These are phyloP conservation scores for Aquilaria malaccensis DNA, from an alignment of 345 rosid genomes.

Conservation along the genomic window DNA sequence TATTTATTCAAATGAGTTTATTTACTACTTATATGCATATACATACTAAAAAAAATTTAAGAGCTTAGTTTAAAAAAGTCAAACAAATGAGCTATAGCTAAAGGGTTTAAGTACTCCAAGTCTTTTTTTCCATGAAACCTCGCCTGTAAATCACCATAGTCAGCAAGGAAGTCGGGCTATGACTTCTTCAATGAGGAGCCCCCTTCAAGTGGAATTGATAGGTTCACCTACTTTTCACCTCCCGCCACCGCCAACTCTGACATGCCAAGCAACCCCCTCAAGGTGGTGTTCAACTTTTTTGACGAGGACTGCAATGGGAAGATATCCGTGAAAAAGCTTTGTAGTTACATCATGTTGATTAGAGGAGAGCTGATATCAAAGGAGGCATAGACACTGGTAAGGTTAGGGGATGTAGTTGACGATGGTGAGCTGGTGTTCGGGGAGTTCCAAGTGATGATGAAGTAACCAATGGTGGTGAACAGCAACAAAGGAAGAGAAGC, in stretches of 20 bases:
- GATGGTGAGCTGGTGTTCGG: slow-evolving; percentile 37
- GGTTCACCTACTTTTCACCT: background rate
- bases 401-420: slow-evolving; percentile 30
- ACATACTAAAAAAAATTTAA: too few relatives aligned
- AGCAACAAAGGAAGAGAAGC: too few relatives aligned
- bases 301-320: slow-evolving; percentile 42
- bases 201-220: background rate
- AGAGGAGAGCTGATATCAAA: slow-evolving; percentile 32
- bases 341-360: slow-evolving; percentile 22
- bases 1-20: too few relatives aligned
- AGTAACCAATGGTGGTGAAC: background rate
- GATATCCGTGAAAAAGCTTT: slow-evolving; percentile 35
- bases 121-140: too few relatives aligned
- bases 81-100: too few relatives aligned
- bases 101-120: too few relatives aligned
- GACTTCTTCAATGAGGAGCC: too few relatives aligned
- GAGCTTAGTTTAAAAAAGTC: too few relatives aligned
- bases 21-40: too few relatives aligned
- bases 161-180: too few relatives aligned
- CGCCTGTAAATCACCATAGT: too few relatives aligned
- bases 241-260: background rate
- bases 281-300: slow-evolving; percentile 30
- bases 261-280: background rate
- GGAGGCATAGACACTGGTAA: slow-evolving; percentile 35
- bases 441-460: slow-evolving; percentile 36